These are phyloP conservation scores for Bolboschoenus planiculmis DNA, from an alignment of 176 grass and related monocot genomes.

Conservation along the genomic window DNA sequence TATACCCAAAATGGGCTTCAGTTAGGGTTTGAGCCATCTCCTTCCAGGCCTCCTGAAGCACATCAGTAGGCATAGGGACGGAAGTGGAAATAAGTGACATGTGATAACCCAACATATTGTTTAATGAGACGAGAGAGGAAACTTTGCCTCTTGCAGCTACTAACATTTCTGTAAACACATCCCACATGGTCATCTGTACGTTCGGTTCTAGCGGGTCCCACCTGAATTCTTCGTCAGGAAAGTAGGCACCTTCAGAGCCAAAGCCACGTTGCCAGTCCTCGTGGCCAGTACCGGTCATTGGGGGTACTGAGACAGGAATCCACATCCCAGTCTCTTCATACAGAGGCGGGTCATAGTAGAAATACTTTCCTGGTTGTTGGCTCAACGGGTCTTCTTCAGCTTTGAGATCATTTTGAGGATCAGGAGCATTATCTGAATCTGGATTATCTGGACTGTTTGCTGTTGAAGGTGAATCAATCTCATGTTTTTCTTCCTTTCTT, in stretches of 20 bases:
- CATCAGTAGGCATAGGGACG: not conserved
- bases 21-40: constrained; percentile 49
- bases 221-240: constrained; percentile 52
- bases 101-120: constrained; percentile 38
- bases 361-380: constrained; percentile 23
- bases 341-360: constrained; percentile 41
- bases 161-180: constrained; percentile 70
- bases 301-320: constrained; percentile 81
- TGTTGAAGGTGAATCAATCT: not conserved
- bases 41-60: constrained; percentile 74
- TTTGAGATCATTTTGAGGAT: not conserved
- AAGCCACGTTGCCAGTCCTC: constrained; percentile 67
- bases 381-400: constrained; percentile 20
- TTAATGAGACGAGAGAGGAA: constrained; percentile 30
- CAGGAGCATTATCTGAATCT: not conserved
- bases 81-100: constrained; percentile 50
- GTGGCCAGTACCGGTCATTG: constrained; percentile 49
- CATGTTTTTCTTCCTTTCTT: not conserved
- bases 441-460: not conserved
- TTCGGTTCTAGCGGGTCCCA: constrained; percentile 57
- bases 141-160: constrained; percentile 52
- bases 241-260: constrained; percentile 40
- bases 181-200: constrained; percentile 84
- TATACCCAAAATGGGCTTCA: constrained; percentile 39
- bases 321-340: constrained; percentile 66